Evolutionary conservation across 495 filamentous ascomycete species (phyloP).

Genomic region (Talaromyces ruber): DNA sequence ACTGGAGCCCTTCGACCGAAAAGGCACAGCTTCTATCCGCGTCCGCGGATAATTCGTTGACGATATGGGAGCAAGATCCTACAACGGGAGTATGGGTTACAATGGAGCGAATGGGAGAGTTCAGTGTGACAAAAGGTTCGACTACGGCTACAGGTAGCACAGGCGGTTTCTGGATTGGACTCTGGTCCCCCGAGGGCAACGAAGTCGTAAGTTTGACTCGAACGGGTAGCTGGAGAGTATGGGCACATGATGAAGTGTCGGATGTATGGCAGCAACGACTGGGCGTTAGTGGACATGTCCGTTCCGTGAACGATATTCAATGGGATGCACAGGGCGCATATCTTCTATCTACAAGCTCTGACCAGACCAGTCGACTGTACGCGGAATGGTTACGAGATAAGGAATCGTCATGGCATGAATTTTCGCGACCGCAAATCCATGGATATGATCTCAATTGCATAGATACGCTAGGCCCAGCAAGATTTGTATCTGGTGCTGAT

Average conservation of each 20-base stretch:
- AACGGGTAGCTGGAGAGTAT: constrained; percentile 88
- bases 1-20: constrained; percentile 54
- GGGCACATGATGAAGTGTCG: constrained; percentile 48
- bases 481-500: constrained; percentile 93
- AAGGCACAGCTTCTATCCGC: constrained; percentile 73
- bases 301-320: constrained; percentile 65
- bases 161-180: constrained; percentile 90
- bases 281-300: constrained; percentile 78
- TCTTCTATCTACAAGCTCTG: constrained; percentile 77
- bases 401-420: constrained; percentile 77
- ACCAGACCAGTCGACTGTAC: constrained; percentile 91
- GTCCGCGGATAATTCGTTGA: constrained; percentile 90
- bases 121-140: constrained; percentile 86
- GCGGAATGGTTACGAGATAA: constrained; percentile 64
- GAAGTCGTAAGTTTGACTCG: constrained; percentile 74
- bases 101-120: constrained; percentile 76
- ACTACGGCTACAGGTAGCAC: constrained; percentile 93
- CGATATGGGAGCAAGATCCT: constrained; percentile 81
- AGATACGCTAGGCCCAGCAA: constrained; percentile 55
- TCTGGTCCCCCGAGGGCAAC: constrained; percentile 78
- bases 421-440: constrained; percentile 93
- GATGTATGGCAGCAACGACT: constrained; percentile 67
- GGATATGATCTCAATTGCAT: constrained; percentile 97
- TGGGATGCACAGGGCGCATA: constrained; percentile 83
- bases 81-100: constrained; percentile 86